These are phyloP conservation scores for Deuterostichococcus epilithicus DNA, from an alignment of 139 green algal genomes.

Conservation along the genomic window DNA sequence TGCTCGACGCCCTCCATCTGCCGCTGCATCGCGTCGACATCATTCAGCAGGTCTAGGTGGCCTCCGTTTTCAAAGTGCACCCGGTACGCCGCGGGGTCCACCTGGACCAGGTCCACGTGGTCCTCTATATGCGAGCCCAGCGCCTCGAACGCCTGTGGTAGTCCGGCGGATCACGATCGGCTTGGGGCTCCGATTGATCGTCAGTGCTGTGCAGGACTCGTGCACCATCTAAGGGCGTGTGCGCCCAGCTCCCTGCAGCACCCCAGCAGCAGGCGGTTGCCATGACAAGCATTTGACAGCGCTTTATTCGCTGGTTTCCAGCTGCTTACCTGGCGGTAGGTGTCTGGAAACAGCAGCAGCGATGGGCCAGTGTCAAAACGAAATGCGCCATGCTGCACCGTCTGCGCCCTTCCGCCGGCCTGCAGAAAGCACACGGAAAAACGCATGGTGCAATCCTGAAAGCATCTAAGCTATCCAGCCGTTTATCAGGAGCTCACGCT, in stretches of 20 bases:
- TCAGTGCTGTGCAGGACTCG: no score
- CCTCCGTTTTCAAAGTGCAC: slow-evolving; percentile 57
- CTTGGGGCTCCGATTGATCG: no score
- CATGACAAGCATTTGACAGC: background rate
- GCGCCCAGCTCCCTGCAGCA: background rate
- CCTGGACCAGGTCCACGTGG: slow-evolving; percentile 31
- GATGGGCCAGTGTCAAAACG: slow-evolving; percentile 77
- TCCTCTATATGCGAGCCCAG: slow-evolving; percentile 54
- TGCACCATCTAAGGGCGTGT: no score
- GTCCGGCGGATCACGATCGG: no score
- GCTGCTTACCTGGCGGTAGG: slow-evolving; percentile 45
- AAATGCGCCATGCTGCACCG: slow-evolving; percentile 34
- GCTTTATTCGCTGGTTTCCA: background rate
- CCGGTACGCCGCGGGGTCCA: slow-evolving; percentile 68
- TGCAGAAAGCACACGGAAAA: background rate
- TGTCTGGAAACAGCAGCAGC: slow-evolving; percentile 72
- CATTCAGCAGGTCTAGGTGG: slow-evolving; percentile 74
- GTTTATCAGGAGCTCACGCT: no score
- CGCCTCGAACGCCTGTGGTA: slow-evolving; percentile 53
- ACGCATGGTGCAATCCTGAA: background rate
- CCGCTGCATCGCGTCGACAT: slow-evolving; percentile 64
- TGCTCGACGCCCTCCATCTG: slow-evolving; percentile 73
- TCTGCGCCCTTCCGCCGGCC: slow-evolving; percentile 46
- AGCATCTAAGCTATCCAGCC: no score
- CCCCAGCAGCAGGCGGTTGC: background rate